Percentiles rank a stretch among this genome's conserved stretches.
These are phyloP conservation scores for Sequoiadendron giganteum DNA, from an alignment of 75 land plant genomes.

Conservation along the genomic window DNA sequence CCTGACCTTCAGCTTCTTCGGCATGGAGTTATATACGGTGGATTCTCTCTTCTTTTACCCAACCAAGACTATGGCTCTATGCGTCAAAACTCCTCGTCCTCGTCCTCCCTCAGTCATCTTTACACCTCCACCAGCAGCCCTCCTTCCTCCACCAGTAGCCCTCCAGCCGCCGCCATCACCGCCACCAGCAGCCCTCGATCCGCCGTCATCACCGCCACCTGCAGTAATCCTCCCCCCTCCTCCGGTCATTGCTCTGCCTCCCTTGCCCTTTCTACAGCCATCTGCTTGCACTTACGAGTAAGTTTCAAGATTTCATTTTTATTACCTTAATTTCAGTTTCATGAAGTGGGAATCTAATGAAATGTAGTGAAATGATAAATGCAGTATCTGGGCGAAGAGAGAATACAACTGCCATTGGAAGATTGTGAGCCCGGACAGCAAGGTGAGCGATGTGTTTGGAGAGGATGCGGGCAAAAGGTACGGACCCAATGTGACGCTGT, in stretches of 20 bases:
- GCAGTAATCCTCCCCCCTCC: not conserved
- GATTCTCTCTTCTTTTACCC: constrained; percentile 51
- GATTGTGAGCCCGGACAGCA: constrained; percentile 38
- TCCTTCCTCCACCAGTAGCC: not conserved
- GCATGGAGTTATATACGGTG: constrained; percentile 41
- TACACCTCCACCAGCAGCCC: too few relatives aligned
- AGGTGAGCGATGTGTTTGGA: constrained; percentile 55
- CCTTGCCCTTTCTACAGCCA: constrained; percentile 26
- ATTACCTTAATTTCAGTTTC: not conserved
- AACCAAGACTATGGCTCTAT: constrained; percentile 36
- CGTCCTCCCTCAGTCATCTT: constrained; percentile 1
- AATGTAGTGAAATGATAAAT: not conserved
- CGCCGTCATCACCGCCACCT: too few relatives aligned
- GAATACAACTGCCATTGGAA: constrained; percentile 67
- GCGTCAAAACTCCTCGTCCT: constrained; percentile 16
- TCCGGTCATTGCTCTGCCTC: not conserved
- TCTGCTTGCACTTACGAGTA: constrained; percentile 65
- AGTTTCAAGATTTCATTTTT: constrained; percentile 3
- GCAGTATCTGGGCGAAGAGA: constrained; percentile 56
- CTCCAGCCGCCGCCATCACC: constrained; percentile 6
- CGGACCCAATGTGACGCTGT: constrained; percentile 43
- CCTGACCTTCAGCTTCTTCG: constrained; percentile 36
- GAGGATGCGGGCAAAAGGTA: constrained; percentile 30
- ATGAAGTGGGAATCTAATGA: not conserved
- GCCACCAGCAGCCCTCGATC: constrained; percentile 8